These are phyloP conservation scores for Penicillium fimorum DNA, from an alignment of 495 filamentous ascomycete genomes.

Conservation along the genomic window DNA sequence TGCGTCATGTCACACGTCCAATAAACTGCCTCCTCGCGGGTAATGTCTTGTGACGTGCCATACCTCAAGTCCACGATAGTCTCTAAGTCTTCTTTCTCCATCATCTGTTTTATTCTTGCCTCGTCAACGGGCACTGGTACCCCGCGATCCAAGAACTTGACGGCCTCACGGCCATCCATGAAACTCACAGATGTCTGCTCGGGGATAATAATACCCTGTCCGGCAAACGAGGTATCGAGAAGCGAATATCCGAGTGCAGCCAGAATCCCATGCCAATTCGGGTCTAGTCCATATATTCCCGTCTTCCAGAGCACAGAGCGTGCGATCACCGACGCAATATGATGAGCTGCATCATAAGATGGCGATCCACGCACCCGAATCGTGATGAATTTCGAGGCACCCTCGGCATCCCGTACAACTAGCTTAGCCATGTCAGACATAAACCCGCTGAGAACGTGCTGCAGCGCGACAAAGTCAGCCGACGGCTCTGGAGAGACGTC, in stretches of 20 bases:
- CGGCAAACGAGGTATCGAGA: not conserved
- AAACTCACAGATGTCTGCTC: slow-evolving; percentile 2
- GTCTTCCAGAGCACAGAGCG: slow-evolving; percentile 1
- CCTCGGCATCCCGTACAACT: not conserved
- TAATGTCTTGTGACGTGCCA: not conserved
- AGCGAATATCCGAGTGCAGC: not conserved
- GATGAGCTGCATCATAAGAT: slow-evolving; percentile 1
- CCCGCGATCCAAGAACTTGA: not conserved
- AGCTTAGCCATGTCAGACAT: slow-evolving; percentile 1
- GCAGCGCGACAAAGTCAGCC: not conserved
- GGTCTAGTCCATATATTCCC: not conserved
- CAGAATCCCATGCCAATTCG: not conserved
- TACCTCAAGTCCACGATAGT: not conserved
- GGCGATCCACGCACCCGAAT: not conserved
- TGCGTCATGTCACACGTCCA: not conserved
- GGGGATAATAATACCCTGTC: slow-evolving; percentile 1
- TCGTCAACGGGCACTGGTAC: not conserved
- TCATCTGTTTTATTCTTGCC: not conserved
- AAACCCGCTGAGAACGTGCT: not conserved
- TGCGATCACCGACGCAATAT: slow-evolving; percentile 1
- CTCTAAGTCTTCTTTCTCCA: not conserved
- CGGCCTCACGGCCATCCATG: not conserved
- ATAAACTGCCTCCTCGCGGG: not conserved
- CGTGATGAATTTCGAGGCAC: not conserved
- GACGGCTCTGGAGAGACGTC: not conserved